Evolutionary conservation across 2,329 filamentous ascomycete genomes (phyloP), one percentile per base, ranked within the genome.

Genomic region (Trichophyton mentagrophytes): DNA sequence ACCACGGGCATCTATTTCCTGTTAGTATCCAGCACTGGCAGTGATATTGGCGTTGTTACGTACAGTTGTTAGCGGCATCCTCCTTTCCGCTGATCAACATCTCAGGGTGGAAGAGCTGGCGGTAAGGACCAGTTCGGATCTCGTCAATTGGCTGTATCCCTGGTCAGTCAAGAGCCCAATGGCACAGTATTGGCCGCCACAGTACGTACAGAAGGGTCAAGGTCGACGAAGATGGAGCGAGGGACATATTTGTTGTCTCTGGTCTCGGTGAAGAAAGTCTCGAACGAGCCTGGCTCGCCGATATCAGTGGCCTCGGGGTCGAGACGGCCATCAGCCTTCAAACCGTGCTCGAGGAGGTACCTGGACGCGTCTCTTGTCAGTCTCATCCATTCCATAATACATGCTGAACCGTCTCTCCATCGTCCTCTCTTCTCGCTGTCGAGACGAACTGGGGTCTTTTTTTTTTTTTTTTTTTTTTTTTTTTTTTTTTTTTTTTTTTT

Each of bases 1-100:
- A 63, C 84, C 84, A 74, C 84, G 80, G 65, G 84, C 84, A 75
- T 86, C 80, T 82, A 62, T 15, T 11, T 53, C 70, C 64, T 69
- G 66, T 57, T 44, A 36, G 46, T 27, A 59, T 20, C 30, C 27
- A 47, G 47, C 11, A 2, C 25, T 33, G 17, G 57, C 44, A n/a
- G 25, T 17, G 22, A 15, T 15, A 22, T 22, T 13, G 46, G 30
- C 40, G 33, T 58, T 57, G 46, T 2, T 49, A 63, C 76, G 59
- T 73, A 82, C 80, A 86, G 74, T 86, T 86, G 72, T 86, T 86
- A 67, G 84, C 83, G 62, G 84, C 84, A 75, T 86, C 84, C 71
- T 86, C 84, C 74, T 86, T 86, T 67, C 84, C 84, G 70, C 81
- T 85, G 67, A 86, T 81, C 74, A 86, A 75, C 66, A 83, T 75